Evolutionary conservation across 441 rosid genomes (phyloP), one percentile per base, ranked within the genome.

Genomic region (Gossypium lobatum): DNA sequence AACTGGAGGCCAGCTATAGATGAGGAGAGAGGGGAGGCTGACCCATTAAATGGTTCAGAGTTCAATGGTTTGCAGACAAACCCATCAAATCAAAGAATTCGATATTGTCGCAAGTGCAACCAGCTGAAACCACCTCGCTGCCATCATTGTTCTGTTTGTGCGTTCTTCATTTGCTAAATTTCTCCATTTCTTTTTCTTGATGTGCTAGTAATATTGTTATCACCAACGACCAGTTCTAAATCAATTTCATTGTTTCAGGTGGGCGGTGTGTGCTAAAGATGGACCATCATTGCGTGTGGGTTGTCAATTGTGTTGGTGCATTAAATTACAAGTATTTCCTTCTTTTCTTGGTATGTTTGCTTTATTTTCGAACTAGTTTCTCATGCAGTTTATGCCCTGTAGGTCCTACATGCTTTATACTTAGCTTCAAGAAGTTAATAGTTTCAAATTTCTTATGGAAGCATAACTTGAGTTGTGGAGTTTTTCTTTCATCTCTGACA

Each of bases 231-330:
- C 26, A 37, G 20, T 74, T 71, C 68, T 53, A 6, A 58, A 59
- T 39, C 25, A 64, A 37, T 75, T 79, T 64, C 20, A 28, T 64
- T 71, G 45, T 80, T 78, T 72, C 81, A 92, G 97, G 97, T 81
- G 96, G 91, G 61, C 78, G 91, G 64, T 92, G 97, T 76, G 86
- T 92, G 52, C 88, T 92, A 63, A 92, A 92, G 83, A 92, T 92
- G 97, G 97, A 92, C 61, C 97, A 92, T 75, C 97, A 92, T 84
- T 92, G 97, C 76, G 96, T 92, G 31, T 92, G 97, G 97, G 97
- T 92, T 83, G 97, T 92, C 69, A 90, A 88, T 79, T 92, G 97
- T 71, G 97, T 92, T 25, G 97, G 97, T 34, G 97, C 93, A 13
- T 78, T 89, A 62, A 92, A 92, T 77, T 92, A 92, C 74, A 92